A percentile compares a stretch with the other conserved stretches of the same genome.
phyloP scores from a whole-genome alignment of 2,329 filamentous ascomycete genomes.

The Aureobasidium zeae region DNA sequence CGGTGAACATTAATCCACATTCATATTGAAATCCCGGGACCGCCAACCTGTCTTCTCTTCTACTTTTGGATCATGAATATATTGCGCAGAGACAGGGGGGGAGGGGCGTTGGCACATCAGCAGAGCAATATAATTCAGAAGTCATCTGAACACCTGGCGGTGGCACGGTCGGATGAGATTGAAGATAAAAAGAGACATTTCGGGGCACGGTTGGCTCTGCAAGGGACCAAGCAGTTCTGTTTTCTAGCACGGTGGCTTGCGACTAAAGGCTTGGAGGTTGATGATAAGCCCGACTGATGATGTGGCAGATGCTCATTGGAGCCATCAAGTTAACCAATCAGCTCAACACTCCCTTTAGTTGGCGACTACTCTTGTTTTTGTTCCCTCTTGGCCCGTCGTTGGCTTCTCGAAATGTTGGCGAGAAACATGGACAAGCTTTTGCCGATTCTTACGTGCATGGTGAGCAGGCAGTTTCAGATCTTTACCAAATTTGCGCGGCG shows the following conservation, averaged over 20 bases:
- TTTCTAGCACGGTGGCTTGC: slow-evolving; percentile 14
- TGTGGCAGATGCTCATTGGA: slow-evolving; percentile 14
- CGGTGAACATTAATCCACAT: slow-evolving; percentile 14
- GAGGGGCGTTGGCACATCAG: too few relatives aligned
- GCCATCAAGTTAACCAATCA: slow-evolving; percentile 7
- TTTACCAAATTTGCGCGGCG: not conserved
- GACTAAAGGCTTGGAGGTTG: slow-evolving; percentile 7
- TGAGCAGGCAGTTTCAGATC: slow-evolving; percentile 14
- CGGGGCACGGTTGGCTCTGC: slow-evolving; percentile 16
- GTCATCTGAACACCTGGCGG: slow-evolving; percentile 3
- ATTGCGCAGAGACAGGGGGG: slow-evolving; percentile 11
- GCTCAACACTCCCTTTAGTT: slow-evolving; percentile 2
- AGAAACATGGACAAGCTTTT: slow-evolving; percentile 8
- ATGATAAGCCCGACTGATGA: slow-evolving; percentile 15
- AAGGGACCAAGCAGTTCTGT: slow-evolving; percentile 13
- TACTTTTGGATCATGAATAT: slow-evolving; percentile 4
- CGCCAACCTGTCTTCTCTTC: too few relatives aligned
- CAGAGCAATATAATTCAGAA: slow-evolving; percentile 5
- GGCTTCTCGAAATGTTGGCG: slow-evolving; percentile 1
- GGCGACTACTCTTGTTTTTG: slow-evolving; percentile 1
- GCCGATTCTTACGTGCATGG: not conserved
- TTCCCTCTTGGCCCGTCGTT: not conserved
- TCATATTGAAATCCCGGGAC: too few relatives aligned
- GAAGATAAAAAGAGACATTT: slow-evolving; percentile 8
- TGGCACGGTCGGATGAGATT: slow-evolving; percentile 11